phyloP scores from a whole-genome alignment of 2,329 filamentous ascomycete species.

The Neofusicoccum parvum region DNA sequence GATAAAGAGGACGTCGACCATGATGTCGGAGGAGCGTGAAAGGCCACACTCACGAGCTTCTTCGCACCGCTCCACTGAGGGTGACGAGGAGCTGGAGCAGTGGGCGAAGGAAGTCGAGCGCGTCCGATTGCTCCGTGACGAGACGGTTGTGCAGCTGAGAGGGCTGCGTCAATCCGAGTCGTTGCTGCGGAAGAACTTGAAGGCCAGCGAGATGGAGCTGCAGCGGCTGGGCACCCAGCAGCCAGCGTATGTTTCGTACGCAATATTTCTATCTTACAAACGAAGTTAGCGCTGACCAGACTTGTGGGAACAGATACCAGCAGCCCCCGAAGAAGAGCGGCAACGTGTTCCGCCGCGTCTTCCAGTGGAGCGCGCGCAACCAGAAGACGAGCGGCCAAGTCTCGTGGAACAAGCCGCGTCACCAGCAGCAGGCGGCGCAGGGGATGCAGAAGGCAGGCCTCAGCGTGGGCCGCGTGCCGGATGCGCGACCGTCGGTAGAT shows the following conservation, averaged over 20 bases:
- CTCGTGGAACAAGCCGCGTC: slow-evolving; percentile 6
- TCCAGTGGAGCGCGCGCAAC: slow-evolving; percentile 17
- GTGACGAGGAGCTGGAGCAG: slow-evolving; percentile 28
- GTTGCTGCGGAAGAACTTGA: slow-evolving; percentile 35
- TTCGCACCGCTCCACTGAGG: slow-evolving; percentile 14
- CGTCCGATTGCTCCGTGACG: slow-evolving; percentile 36
- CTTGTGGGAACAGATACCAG: background rate
- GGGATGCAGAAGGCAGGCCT: background rate
- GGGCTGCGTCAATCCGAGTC: slow-evolving; percentile 34
- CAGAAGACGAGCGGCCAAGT: slow-evolving; percentile 6
- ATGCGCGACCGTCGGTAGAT: background rate
- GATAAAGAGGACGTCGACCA: background rate
- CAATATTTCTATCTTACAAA: background rate
- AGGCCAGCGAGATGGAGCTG: slow-evolving; percentile 36
- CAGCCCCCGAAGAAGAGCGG: background rate
- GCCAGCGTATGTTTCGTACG: slow-evolving; percentile 4
- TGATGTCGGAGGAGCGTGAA: background rate
- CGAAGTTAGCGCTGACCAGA: background rate
- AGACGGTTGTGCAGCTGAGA: slow-evolving; percentile 36
- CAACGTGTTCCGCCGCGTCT: slow-evolving; percentile 18
- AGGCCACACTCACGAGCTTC: background rate
- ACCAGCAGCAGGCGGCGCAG: background rate
- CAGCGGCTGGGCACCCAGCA: slow-evolving; percentile 29
- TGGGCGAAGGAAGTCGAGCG: slow-evolving; percentile 39
- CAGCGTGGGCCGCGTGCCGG: background rate